These are phyloP conservation scores for Colletotrichum sp. DNA, from an alignment of 2,329 filamentous ascomycete species.

Conservation along the genomic window DNA sequence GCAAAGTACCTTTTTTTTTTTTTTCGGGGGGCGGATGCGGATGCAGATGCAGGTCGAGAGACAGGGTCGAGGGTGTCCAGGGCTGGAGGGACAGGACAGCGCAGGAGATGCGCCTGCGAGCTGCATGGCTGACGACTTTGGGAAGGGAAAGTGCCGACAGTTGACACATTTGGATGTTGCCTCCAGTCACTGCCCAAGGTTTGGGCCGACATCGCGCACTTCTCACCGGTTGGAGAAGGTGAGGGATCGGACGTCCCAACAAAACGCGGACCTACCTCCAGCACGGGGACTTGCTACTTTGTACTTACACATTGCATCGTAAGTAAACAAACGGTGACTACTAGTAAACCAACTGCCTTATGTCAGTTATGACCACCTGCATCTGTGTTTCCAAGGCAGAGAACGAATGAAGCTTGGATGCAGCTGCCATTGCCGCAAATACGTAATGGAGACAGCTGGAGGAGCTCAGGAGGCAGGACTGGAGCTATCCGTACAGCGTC, in stretches of 20 bases:
- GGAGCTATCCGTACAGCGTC: neutral
- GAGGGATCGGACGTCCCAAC: constrained; percentile 11
- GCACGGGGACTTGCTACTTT: neutral
- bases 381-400: neutral
- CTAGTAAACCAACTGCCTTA: neutral
- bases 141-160: constrained; percentile 7
- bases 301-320: neutral
- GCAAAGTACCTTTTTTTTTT: neutral
- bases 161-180: constrained; percentile 1
- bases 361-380: neutral
- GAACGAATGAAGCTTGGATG: neutral
- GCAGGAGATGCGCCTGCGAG: neutral
- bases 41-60: constrained; percentile 13
- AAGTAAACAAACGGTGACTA: neutral
- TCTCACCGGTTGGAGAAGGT: constrained; percentile 11
- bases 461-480: neutral
- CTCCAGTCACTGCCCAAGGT: neutral
- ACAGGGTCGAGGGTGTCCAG: constrained; percentile 2
- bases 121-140: constrained; percentile 1
- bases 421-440: neutral
- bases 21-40: neutral
- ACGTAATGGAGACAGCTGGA: neutral
- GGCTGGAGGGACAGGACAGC: neutral
- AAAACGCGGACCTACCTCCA: neutral
- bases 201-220: constrained; percentile 1